Conservation (phyloP, 2,329 filamentous ascomycete genomes). For the Corniculantispora saksenae region DNA sequence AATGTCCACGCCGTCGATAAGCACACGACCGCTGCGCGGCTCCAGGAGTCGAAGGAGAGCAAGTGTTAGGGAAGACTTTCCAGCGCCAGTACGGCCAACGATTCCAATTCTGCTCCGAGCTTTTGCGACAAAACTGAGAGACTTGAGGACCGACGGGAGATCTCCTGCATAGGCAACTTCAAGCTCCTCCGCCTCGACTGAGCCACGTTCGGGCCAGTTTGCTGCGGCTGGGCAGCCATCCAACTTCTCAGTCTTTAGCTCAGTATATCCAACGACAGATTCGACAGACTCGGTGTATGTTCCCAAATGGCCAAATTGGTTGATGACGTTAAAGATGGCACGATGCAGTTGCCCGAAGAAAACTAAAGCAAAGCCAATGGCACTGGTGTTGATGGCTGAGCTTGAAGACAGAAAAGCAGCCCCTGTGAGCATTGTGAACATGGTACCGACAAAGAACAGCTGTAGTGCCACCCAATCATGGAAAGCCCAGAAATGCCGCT, state of each 20-base stretch:
- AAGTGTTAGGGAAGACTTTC: conserved; percentile 72
- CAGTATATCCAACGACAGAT: too few relatives aligned
- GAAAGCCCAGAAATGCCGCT: not conserved
- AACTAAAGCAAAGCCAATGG: not conserved
- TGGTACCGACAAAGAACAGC: not conserved
- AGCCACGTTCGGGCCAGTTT: too few relatives aligned
- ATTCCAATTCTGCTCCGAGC: conserved; percentile 75
- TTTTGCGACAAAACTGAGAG: too few relatives aligned
- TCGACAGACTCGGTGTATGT: too few relatives aligned
- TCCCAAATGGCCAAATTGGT: not conserved
- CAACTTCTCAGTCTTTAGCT: too few relatives aligned
- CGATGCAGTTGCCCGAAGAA: not conserved
- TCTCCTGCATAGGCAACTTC: too few relatives aligned
- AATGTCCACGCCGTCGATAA: conserved; percentile 65
- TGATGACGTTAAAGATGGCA: not conserved
- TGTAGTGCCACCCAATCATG: not conserved
- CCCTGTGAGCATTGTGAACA: too few relatives aligned
- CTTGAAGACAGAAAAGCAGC: too few relatives aligned
- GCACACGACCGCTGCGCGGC: conserved; percentile 82
- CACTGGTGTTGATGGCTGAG: too few relatives aligned
- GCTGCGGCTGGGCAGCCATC: too few relatives aligned
- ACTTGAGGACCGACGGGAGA: too few relatives aligned
- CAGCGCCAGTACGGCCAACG: conserved; percentile 90
- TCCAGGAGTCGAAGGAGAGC: conserved; percentile 85
- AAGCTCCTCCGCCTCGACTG: too few relatives aligned